Evolutionary conservation across 1,284 basidiomycete species (phyloP).

Genomic region (Malassezia yamatoensis): DNA sequence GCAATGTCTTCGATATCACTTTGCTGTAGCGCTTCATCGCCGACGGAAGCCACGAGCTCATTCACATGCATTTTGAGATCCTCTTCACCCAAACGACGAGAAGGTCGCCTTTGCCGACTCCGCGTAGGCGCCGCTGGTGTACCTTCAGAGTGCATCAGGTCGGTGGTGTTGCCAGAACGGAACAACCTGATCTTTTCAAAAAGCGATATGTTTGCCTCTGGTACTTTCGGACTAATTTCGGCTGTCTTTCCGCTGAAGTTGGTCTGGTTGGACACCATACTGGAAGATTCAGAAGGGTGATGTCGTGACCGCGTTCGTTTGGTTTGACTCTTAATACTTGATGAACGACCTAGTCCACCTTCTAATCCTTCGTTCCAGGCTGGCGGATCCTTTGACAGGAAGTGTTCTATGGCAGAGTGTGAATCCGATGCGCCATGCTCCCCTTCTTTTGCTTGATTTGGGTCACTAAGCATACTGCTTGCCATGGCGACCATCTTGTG

Average conservation of each 20-base stretch:
- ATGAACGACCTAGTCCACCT: constrained; percentile 26
- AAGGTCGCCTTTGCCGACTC: constrained; percentile 3
- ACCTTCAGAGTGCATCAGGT: constrained; percentile 11
- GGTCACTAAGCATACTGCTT: constrained; percentile 6
- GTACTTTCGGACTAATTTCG: not conserved
- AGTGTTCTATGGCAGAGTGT: constrained; percentile 48
- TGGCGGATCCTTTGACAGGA: constrained; percentile 52
- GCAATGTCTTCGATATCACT: constrained; percentile 25
- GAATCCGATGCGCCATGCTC: constrained; percentile 38
- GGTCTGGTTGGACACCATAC: not conserved
- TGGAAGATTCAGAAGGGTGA: not conserved
- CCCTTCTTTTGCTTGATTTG: constrained; percentile 19
- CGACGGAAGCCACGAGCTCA: constrained; percentile 21
- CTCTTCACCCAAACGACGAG: constrained; percentile 7
- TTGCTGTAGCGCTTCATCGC: constrained; percentile 25
- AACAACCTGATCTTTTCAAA: not conserved
- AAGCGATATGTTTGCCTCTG: not conserved
- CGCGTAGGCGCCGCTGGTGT: not conserved
- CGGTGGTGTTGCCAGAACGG: constrained; percentile 13
- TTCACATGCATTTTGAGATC: constrained; percentile 10
- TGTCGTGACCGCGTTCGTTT: not conserved
- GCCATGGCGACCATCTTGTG: constrained; percentile 66
- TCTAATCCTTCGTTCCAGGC: constrained; percentile 52
- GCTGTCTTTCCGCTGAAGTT: too few relatives aligned
- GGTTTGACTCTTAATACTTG: constrained; percentile 22